Evolutionary conservation across 441 rosid genomes (phyloP), one percentile per base, ranked within the genome.

Genomic region (Breynia disticha): DNA sequence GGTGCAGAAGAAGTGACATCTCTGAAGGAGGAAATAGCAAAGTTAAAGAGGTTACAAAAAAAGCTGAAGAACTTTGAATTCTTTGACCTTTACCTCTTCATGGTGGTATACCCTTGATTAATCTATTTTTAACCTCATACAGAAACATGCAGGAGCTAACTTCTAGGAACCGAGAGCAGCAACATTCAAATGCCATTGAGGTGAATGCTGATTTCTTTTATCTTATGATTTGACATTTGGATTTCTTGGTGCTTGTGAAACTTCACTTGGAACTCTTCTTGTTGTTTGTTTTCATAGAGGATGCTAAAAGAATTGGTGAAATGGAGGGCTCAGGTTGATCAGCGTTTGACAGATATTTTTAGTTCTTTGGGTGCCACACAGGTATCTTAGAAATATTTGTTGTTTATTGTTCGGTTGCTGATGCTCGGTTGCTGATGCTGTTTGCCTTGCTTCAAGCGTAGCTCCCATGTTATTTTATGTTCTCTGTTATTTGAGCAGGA

Each of bases 261-360:
- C 51, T 35, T 62, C 24, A 52, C 46, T 53, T 44, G 43, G 21
- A 46, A 53, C 32, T 7, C 32, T 24, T 24, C 57, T 28, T 24
- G 59, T n/a, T 69, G 51, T 43, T 53, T 54, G 3, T 24, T 61
- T 56, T 54, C 8, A 52, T 72, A 85, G 95, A 75, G 70, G 69
- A 61, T 75, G 61, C 70, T 46, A 51, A 80, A 79, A 66, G 95
- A 90, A 49, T 41, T 76, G 55, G 55, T 66, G 47, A 74, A 56
- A 67, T 87, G 84, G 93, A 83, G 78, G 69, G 73, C 63, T 15
- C 71, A 78, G 76, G 76, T 80, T 16, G 84, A 87, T 66, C 78
- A 80, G 69, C 61, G 67, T 60, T 51, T 85, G 48, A 52, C 56
- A 59, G 84, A 78, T 67, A 71, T 85, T 66, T 74, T 95, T 48